Conservation (phyloP, 352 stramenopile species). For the Pythium dissotocum region DNA sequence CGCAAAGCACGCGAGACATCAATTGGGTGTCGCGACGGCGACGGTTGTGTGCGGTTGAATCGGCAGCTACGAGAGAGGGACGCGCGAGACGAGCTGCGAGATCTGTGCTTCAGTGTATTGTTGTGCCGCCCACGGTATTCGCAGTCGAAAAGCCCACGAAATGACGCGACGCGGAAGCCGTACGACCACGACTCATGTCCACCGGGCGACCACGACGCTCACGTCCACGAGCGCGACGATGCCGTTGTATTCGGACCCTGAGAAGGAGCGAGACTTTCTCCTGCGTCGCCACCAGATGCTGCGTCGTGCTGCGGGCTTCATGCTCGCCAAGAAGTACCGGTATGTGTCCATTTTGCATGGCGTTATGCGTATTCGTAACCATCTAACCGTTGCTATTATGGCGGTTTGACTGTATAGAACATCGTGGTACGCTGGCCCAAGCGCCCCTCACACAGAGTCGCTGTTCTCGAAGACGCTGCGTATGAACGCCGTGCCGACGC, state of each 20-base stretch:
- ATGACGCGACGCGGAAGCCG: conserved; percentile 57
- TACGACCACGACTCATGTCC: conserved; percentile 51
- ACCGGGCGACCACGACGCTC: conserved; percentile 33
- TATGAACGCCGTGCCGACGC: background rate
- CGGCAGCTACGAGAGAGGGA: background rate
- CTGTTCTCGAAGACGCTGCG: conserved; percentile 15
- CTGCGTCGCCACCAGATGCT: conserved; percentile 62
- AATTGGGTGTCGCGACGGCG: conserved; percentile 6
- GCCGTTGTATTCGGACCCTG: conserved; percentile 21
- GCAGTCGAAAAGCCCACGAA: background rate
- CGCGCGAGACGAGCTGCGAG: background rate
- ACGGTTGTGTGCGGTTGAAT: background rate
- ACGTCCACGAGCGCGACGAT: background rate
- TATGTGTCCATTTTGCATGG: conserved; percentile 17
- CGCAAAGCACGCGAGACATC: conserved; percentile 1
- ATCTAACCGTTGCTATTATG: background rate
- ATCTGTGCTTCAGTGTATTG: background rate
- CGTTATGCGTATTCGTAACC: background rate
- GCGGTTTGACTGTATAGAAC: conserved; percentile 10
- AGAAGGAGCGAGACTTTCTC: conserved; percentile 49
- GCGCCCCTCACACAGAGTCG: conserved; percentile 10
- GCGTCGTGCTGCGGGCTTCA: conserved; percentile 63
- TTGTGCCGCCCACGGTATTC: background rate
- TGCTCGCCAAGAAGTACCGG: conserved; percentile 76
- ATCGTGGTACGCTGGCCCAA: conserved; percentile 22